Percentiles rank a stretch among this genome's conserved stretches.
Conservation (phyloP, 2,329 filamentous ascomycete genomes). For the Penicillium sp. region DNA sequence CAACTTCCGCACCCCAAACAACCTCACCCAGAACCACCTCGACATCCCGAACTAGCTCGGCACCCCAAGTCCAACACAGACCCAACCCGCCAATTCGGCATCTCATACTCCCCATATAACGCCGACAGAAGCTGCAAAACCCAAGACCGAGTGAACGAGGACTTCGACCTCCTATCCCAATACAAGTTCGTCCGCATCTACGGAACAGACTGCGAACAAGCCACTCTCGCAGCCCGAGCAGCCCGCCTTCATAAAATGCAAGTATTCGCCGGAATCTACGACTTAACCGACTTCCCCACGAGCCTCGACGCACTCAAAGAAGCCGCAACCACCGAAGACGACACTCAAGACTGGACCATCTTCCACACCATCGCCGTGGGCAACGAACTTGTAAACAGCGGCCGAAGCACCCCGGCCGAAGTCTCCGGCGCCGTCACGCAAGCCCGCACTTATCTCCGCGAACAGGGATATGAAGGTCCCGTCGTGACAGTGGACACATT, state of each 20-base stretch:
- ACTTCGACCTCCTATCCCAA: slow-evolving; percentile 60
- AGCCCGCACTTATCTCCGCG: slow-evolving; percentile 59
- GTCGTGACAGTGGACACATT: slow-evolving; percentile 83
- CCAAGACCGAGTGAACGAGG: slow-evolving; percentile 60
- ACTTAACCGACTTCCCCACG: slow-evolving; percentile 56
- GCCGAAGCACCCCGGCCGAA: slow-evolving; percentile 50
- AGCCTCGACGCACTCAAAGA: slow-evolving; percentile 64
- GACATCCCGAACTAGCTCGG: not conserved
- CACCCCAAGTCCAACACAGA: slow-evolving; percentile 6
- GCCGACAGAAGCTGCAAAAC: slow-evolving; percentile 65
- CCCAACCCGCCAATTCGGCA: slow-evolving; percentile 41
- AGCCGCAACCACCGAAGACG: slow-evolving; percentile 50
- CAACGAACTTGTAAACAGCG: slow-evolving; percentile 76
- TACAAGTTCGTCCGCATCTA: slow-evolving; percentile 74
- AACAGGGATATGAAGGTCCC: slow-evolving; percentile 67
- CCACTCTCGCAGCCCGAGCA: slow-evolving; percentile 61
- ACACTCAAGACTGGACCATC: slow-evolving; percentile 59
- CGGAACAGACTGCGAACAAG: slow-evolving; percentile 76
- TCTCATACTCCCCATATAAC: slow-evolving; percentile 61
- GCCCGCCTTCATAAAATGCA: slow-evolving; percentile 66
- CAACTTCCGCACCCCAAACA: slow-evolving; percentile 1
- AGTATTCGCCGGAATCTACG: slow-evolving; percentile 73
- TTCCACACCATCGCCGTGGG: slow-evolving; percentile 75
- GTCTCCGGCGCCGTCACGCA: slow-evolving; percentile 60
- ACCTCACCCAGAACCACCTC: slow-evolving; percentile 1